Evolutionary conservation across 495 filamentous ascomycete genomes (phyloP), one percentile per base, ranked within the genome.

Genomic region (Penicilliopsis zonata): DNA sequence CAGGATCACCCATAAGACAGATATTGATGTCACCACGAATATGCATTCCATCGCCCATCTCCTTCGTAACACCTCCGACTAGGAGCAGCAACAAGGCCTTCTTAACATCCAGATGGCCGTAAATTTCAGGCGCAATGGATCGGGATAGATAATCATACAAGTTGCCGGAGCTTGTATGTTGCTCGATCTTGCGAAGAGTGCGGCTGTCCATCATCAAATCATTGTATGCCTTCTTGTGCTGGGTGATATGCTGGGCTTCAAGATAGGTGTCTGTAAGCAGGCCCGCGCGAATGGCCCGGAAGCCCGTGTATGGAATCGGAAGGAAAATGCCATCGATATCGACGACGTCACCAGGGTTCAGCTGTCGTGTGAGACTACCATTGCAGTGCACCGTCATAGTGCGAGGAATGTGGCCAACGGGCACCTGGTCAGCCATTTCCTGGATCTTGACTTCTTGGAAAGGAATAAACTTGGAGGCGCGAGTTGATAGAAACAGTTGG

Each of bases 401-500:
- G 29, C 90, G 76, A 13, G 90, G 90, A 38, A 98, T 96, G 51
- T 98, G 90, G 17, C 90, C 90, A 37, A 98, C 88, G 6, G 90
- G 90, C 1, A 98, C 90, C 51, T 98, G 90, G 44, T 96, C 90
- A 17, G 90, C 87, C 71, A 96, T 81, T 56, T 98, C 90, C 61
- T 98, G 92, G 43, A 98, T 84, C 62, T 95, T 95, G 48, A 96
- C 78, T 57, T 98, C 90, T 56, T 98, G 90, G 71, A 96, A 98
- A 3, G 90, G 85, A 46, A 93, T 58, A 50, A 95, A 98, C 50
- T 96, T 96, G 18, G 87, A 95, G 0, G 92, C 90, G 39, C 90
- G 72, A 1, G 88, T 93, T 0, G 86, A 94, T 24, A 87, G 76
- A 56, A 90, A 86, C 21, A 98, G 69, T 49, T 95, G 86, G 18